Percentiles rank a stretch among this genome's conserved stretches.
Evolutionary conservation across 495 filamentous ascomycete species (phyloP).

Genomic region (Annulohypoxylon nitens): DNA sequence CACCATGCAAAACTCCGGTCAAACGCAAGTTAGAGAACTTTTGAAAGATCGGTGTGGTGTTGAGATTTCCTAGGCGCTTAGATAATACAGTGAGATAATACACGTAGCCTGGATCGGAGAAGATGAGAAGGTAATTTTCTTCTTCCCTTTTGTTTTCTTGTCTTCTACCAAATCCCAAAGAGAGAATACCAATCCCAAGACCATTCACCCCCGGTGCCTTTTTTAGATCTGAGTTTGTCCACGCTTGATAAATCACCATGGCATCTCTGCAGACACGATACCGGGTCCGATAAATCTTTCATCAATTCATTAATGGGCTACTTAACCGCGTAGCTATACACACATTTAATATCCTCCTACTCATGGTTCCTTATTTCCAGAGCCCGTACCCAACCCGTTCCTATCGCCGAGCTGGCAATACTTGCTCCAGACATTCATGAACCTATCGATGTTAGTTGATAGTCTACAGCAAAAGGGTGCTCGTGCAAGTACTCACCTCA

Average conservation of each 20-base stretch:
- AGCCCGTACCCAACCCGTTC: constrained; percentile 14
- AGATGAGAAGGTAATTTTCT: not conserved
- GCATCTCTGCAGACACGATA: constrained; percentile 4
- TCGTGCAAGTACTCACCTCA: constrained; percentile 61
- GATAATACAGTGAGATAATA: constrained; percentile 4
- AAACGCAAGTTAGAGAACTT: not conserved
- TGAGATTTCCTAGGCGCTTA: constrained; percentile 3
- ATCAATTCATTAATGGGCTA: constrained; percentile 46
- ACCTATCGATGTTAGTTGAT: constrained; percentile 31
- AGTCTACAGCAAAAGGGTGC: not conserved
- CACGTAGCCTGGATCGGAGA: not conserved
- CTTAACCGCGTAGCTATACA: constrained; percentile 38
- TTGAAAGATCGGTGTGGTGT: not conserved
- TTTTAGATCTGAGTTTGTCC: constrained; percentile 4
- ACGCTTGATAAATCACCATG: constrained; percentile 9
- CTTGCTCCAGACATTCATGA: constrained; percentile 48
- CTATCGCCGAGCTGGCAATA: constrained; percentile 45
- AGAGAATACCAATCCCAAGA: not conserved
- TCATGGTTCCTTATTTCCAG: constrained; percentile 19
- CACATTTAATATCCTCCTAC: constrained; percentile 3
- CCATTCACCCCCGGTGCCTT: not conserved
- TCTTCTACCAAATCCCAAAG: constrained; percentile 2
- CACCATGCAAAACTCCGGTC: not conserved
- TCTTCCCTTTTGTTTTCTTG: not conserved
- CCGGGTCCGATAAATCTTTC: constrained; percentile 25